Evolutionary conservation across 1,284 basidiomycete genomes (phyloP), one percentile per base, ranked within the genome.

Genomic region (Marasmius fiardii): DNA sequence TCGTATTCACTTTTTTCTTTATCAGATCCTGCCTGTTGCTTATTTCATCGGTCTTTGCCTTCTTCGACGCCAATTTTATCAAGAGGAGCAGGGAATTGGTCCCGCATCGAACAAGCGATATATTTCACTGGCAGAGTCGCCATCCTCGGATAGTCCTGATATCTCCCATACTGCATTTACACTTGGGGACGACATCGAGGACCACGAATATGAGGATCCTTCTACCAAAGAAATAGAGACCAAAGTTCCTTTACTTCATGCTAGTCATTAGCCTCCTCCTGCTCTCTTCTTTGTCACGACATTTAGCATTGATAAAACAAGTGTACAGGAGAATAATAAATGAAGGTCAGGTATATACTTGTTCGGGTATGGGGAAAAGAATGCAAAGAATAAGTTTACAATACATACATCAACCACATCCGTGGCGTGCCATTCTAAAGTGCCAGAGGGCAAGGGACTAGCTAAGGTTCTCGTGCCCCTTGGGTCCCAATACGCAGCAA

Each of bases 31-130:
- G 12, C 74, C 75, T 12, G 54, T 75, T 16, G 63, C 71, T 20
- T 83, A 82, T 62, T 61, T 78, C 49, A 60, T 66, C 8, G 81
- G 81, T 1, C 71, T 80, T 28, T 64, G 67, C 16, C 65, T 80
- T n/a, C 68, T 83, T 6, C 73, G 69, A 23, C 73, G 75, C 28
- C 81, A 83, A 63, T 70, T 80, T 57, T 70, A 71, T 44, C 74
- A 77, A 56, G 80, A 82, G 65, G 65, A 70, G 14, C 59, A 68
- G 26, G 70, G 71, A 5, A 51, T 47, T 20, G 47, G 55, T 14
- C 60, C 62, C 16, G 61, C 53, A 18, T 52, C 63, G 58, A 43
- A 26, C 23, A 64, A 61, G 33, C 67, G 65, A 35, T 76, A 76
- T 58, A 64, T 69, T 21, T 64, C 69, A 3, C 57, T 77, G 8